These are phyloP conservation scores for Marchantia polymorpha DNA, from an alignment of 225 moss, liverwort and hornwort species.

Conservation along the genomic window DNA sequence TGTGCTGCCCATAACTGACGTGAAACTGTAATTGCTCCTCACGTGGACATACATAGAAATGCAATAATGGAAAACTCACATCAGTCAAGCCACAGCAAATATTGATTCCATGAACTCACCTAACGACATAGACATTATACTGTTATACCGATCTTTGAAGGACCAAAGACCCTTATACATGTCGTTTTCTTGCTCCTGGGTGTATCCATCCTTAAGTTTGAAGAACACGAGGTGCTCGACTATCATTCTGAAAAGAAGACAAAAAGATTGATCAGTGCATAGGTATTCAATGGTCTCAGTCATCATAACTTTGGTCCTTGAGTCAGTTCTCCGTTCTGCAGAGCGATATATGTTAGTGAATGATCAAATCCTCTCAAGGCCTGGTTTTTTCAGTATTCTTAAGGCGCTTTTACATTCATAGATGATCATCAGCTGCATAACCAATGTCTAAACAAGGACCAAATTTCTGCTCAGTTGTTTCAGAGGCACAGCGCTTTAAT, in stretches of 20 bases:
- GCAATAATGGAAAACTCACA: not conserved
- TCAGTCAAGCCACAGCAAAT: not conserved
- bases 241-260: constrained; percentile 30
- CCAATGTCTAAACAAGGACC: too few species aligned
- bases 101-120: constrained; percentile 17
- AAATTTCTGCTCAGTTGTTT: too few species aligned
- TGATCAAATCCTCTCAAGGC: too few species aligned
- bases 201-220: constrained; percentile 39
- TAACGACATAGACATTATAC: constrained; percentile 42
- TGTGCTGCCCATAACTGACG: not conserved
- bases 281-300: not conserved
- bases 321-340: not conserved
- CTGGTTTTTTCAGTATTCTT: too few species aligned
- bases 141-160: constrained; percentile 31
- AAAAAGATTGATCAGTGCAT: not conserved
- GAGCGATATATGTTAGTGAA: not conserved
- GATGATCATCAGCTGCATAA: too few species aligned
- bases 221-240: constrained; percentile 35
- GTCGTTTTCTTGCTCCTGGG: constrained; percentile 30
- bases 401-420: too few species aligned
- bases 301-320: not conserved
- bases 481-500: too few species aligned
- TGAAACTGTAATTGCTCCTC: not conserved
- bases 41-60: not conserved
- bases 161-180: constrained; percentile 40